Evolutionary conservation across 2,329 filamentous ascomycete species (phyloP), one percentile per base, ranked within the genome.

Genomic region (Fusarium humuli): DNA sequence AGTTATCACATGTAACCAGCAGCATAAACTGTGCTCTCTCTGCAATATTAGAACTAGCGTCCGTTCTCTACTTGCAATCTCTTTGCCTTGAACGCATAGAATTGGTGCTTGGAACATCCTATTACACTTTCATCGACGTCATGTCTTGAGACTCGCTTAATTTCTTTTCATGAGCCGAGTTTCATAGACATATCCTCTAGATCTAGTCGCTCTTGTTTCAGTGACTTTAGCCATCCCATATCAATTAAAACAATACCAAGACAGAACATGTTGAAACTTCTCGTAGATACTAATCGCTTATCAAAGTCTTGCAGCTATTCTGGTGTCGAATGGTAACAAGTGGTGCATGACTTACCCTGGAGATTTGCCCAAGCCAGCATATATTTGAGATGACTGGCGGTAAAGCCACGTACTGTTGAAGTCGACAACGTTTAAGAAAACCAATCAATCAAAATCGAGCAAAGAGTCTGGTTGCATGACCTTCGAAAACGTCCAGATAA

Each of bases 401-500:
- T 11, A 10, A 52, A 49, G 48, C 48, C 48, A 41, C 23, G 3
- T 12, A 6, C 12, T 10, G 48, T 52, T 9, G 6, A 25, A n/a
- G 32, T 23, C 10, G 10, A 11, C 47, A 34, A 14, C 23, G 8
- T 34, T 5, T 2, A 10, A 8, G 12, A 9, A 5, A n/a, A 37
- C 18, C 3, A n/a, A 37, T 37, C 12, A 50, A 32, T 14, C 2
- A 49, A 6, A n/a, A 37, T 9, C 11, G 6, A 16, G 23, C 2
- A 7, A 5, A 34, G 14, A 23, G 10, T 8, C 54, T 7, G 18
- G 18, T 82, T 81, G 78, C 86, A 90, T 30, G 91, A 80, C 22
- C 79, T 80, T 11, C 82, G 9, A 88, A 88, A 75, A 91, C 91
- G 27, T 81, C 80, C 18, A 89, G 88, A 3, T 3, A 37, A 16